Base-by-base conservation (phyloP, 2,329 filamentous ascomycete genomes). In the Claviceps fusiformis region DNA sequence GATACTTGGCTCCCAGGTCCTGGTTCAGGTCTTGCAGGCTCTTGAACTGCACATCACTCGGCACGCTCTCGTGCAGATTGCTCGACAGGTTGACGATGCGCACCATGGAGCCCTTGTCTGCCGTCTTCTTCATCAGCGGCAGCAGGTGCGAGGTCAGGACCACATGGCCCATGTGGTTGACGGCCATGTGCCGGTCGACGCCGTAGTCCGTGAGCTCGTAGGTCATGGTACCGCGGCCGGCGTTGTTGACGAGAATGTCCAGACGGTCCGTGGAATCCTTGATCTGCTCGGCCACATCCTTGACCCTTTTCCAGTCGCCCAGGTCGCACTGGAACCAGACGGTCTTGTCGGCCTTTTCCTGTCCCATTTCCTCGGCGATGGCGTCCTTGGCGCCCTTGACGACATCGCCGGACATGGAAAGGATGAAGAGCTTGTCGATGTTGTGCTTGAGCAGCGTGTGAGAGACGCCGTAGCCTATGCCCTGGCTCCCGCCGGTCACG, bases 181-280 rank as follows among this genome's bases (percentile, higher is more conserved):
- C 37, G n/a, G 50, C 50, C 50, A 51, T 51, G 37, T 51, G 50
- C 13, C 50, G 50, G 37, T 51, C 50, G 37, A 51, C 50, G 50
- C 50, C 50, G 24, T 41, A 51, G 7, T 41, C 24, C 10, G 35
- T 31, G 37, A 51, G 50, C 27, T 51, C 17, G 24, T 41, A 51
- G 13, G 50, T 31, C 50, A 43, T 51, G 50, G 35, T 29, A 37
- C 50, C 50, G 3, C 50, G 35, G 37, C 50, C 35, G 19, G 50
- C 50, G 24, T 51, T 51, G 15, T 51, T 51, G 50, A 51, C 37
- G 37, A 51, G 50, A 29, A 51, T 31, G 24, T 51, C 50, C 37
- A 51, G 24, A 17, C 50, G 50, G 27, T 51, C 50, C 15, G 50
- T 51, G 13, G 50, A 17, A 5, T 17, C 10, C 35, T 39, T 51